Evolutionary conservation across 1,139 yeast genomes (phyloP), one percentile per base, ranked within the genome.

Genomic region (Trichomonascaceae sp.): DNA sequence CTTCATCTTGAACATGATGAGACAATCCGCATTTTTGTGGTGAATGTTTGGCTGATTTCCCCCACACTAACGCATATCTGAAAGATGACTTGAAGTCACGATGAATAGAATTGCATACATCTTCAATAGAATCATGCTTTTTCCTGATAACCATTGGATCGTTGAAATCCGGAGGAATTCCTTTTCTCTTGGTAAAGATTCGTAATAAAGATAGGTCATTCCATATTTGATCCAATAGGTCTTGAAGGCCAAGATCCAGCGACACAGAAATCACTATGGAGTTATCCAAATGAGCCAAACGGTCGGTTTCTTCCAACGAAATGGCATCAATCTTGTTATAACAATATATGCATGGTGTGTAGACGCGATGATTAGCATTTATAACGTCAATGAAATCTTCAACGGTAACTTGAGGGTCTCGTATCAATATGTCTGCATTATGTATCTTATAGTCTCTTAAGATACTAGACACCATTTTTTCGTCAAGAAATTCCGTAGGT

Each of bases 271-370:
- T 89, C 47, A 91, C 98, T 55, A 85, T 90, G 0, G 98, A 89
- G 68, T 91, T 83, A 44, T 96, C 96, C 65, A 84, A 87, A 62
- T 96, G 79, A 1, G 98, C 98, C 56, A 93, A 76, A 53, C 96
- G 75, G 70, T 93, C 97, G 54, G 89, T 88, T 67, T 93, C 99
- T 69, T 93, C 99, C 55, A 93, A 74, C 1, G 97, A 88, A 7
- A 93, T 97, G 0, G 97, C 90, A 70, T 93, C 99, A 52, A 91
- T 82, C 78, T 93, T 93, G 75, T 93, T 93, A 77, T 90, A 93
- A 24, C 88, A 96, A 66, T 93, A 93, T 41, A 93, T 78, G 70
- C 98, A 93, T 62, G 88, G 90, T 70, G 90, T 85, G 69, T 93
- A 93, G 15, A 88, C 84, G 56, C 95, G 82, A 69, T 88, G 95